Percentiles rank a stretch among this genome's conserved stretches.
Conservation (phyloP, 768 basidiomycete species). For the Leccinum aurantiacum region DNA sequence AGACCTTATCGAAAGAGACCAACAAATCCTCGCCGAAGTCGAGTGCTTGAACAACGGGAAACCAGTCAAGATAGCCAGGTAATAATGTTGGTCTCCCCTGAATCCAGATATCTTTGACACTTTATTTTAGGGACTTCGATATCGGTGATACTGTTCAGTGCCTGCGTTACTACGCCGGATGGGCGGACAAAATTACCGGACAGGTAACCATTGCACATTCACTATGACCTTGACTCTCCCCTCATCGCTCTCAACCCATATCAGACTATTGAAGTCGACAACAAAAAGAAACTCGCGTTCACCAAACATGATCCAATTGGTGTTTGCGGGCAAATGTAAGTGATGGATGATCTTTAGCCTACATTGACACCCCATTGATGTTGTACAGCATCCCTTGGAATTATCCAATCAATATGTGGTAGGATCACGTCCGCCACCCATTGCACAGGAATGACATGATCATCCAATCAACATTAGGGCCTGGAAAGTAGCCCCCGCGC, state of each 20-base stretch:
- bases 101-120: slow-evolving; percentile 1
- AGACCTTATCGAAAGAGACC: slow-evolving; percentile 85
- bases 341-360: slow-evolving; percentile 4
- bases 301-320: slow-evolving; percentile 90
- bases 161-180: slow-evolving; percentile 90
- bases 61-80: slow-evolving; percentile 65
- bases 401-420: slow-evolving; percentile 89
- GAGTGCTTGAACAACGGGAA: slow-evolving; percentile 92
- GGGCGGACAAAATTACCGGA: slow-evolving; percentile 92
- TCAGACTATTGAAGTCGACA: slow-evolving; percentile 78
- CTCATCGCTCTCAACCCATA: slow-evolving; percentile 7
- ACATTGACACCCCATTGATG: slow-evolving; percentile 8
- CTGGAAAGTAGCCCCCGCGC: slow-evolving; percentile 93
- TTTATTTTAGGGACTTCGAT: slow-evolving; percentile 63
- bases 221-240: background rate
- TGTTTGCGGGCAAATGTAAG: slow-evolving; percentile 91
- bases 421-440: slow-evolving; percentile 2
- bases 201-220: slow-evolving; percentile 48
- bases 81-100: slow-evolving; percentile 35
- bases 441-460: slow-evolving; percentile 3
- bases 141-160: slow-evolving; percentile 77
- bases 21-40: slow-evolving; percentile 77
- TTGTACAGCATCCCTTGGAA: slow-evolving; percentile 83
- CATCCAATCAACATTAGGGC: slow-evolving; percentile 42
- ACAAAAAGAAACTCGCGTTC: slow-evolving; percentile 78